phyloP scores from a whole-genome alignment of 306 rosid species.

The Rubus idaeus region DNA sequence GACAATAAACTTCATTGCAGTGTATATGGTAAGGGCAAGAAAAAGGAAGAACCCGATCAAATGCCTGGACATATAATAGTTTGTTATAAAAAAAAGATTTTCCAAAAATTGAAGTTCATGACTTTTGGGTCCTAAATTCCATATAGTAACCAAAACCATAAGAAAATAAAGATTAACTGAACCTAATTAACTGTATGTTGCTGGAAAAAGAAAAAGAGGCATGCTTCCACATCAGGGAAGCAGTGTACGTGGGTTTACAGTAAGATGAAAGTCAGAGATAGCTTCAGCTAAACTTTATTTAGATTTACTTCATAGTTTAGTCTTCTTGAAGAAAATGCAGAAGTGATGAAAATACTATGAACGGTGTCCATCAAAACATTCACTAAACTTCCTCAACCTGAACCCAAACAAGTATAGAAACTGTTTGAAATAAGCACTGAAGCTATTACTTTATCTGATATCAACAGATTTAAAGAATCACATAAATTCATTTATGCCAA shows the following conservation, averaged over 20 bases:
- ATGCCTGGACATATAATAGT: slow-evolving; percentile 64
- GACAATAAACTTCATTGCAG: slow-evolving; percentile 77
- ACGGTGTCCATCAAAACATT: neutral
- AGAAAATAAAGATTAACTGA: neutral
- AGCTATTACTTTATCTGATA: neutral
- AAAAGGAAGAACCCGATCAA: slow-evolving; percentile 93
- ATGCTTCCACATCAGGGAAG: neutral
- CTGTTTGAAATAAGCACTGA: neutral
- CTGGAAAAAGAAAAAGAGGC: neutral
- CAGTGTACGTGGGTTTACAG: too few relatives aligned
- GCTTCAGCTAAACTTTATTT: neutral
- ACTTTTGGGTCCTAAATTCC: neutral
- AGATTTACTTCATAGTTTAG: neutral
- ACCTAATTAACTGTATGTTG: neutral
- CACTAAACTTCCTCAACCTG: neutral
- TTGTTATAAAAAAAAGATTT: neutral
- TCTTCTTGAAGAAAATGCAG: neutral
- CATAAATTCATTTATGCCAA: neutral
- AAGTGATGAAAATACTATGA: neutral
- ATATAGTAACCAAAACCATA: neutral
- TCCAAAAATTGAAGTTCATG: neutral
- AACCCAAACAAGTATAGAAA: neutral
- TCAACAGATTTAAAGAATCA: neutral
- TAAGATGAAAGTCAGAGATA: too few relatives aligned
- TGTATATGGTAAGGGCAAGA: slow-evolving; percentile 86